Percentiles rank a stretch among this genome's conserved stretches.
Evolutionary conservation across 2,329 filamentous ascomycete species (phyloP).

Genomic region (Aspergillus flavus): DNA sequence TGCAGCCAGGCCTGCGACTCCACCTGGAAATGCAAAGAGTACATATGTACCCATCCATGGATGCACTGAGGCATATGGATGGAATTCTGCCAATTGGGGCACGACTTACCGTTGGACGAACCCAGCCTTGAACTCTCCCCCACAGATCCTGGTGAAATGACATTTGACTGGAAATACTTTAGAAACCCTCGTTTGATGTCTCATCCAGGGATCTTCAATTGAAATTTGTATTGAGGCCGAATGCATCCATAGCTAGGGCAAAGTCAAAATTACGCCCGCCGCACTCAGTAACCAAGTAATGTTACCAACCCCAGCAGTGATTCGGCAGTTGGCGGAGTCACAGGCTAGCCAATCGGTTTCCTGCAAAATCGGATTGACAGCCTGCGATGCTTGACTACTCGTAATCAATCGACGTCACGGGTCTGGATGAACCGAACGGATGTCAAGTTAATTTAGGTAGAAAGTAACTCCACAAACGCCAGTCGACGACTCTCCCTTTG

Average conservation of each 20-base stretch:
- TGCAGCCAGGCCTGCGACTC: not conserved
- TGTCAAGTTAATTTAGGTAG: not conserved
- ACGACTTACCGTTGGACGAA: not conserved
- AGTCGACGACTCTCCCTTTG: not conserved
- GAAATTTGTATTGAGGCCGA: not conserved
- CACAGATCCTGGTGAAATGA: not conserved
- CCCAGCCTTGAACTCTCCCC: not conserved
- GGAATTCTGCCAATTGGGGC: not conserved
- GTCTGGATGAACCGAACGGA: not conserved
- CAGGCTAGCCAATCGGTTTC: not conserved
- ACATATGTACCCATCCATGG: not conserved
- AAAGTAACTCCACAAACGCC: not conserved
- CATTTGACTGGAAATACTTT: not conserved
- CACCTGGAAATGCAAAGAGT: not conserved
- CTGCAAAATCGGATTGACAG: not conserved
- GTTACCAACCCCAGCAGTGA: not conserved
- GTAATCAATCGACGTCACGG: conserved; percentile 11
- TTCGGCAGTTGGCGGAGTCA: conserved; percentile 25
- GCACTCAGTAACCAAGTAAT: not conserved
- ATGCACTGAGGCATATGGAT: not conserved
- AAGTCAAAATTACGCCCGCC: not conserved
- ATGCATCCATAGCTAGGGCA: not conserved
- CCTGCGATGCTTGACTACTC: not conserved
- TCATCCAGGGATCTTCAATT: not conserved
- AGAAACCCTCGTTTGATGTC: not conserved